Evolutionary conservation across 2,329 filamentous ascomycete species (phyloP), one percentile per base, ranked within the genome.

Genomic region (Hypoxylon sp.): DNA sequence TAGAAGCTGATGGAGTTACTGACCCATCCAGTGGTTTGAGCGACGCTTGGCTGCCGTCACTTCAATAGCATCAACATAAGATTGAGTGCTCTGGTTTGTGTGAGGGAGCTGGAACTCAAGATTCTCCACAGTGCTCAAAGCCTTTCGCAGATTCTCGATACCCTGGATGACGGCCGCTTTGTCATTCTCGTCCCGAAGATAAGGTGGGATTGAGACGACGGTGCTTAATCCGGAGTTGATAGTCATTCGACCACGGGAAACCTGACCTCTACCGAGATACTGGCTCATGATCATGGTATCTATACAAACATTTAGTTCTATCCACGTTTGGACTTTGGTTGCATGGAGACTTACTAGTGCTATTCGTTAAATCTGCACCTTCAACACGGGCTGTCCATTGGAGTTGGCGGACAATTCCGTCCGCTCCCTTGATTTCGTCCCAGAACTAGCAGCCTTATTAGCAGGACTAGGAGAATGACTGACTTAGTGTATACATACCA

Each of bases 311-410:
- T 22, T 68, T 54, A 67, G 51, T 22, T 46, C 13, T 44, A 9
- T 19, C 22, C 5, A 3, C n/a, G 1, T 26, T 44, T 58, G 5
- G 10, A 9, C 13, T 2, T 24, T 31, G 26, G 6, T 55, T 13
- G 2, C 1, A n/a, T 10, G 2, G n/a, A 17, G 46, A 61, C 75
- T 70, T 67, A 78, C 76, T 77, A 54, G 76, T 78, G 48, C 71
- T 77, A 33, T 75, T 76, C n/a, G 79, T 78, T 46, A 72, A 67
- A 54, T 77, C 75, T 55, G 81, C 83, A 46, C 84, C 86, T 71
- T 91, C 89, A 39, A 91, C 88, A 71, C 90, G 85, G 42, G 88
- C 86, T 6, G 89, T 91, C 83, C 87, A 92, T 75, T 92, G 90
- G 33, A 91, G 80, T 71, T 90, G 87, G 48, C 90, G 85, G 5